phyloP scores from a whole-genome alignment of 768 basidiomycete genomes.

The Boletus vermiculosoides region DNA sequence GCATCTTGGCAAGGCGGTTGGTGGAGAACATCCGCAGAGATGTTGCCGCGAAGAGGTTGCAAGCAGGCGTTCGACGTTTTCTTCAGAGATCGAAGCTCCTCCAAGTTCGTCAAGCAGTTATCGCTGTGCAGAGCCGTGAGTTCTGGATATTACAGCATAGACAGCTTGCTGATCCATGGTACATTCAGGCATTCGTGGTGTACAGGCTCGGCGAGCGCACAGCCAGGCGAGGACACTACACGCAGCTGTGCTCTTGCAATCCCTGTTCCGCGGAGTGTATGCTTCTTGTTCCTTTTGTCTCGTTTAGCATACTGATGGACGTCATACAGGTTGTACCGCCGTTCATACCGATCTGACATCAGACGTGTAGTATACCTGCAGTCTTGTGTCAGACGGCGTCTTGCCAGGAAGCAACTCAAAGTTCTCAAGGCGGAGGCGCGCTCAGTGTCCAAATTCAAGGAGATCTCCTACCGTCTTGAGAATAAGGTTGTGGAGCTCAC shows the following conservation, averaged over 20 bases:
- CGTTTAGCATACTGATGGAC: slow-evolving; percentile 5
- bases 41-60: slow-evolving; percentile 72
- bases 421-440: slow-evolving; percentile 86
- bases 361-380: slow-evolving; percentile 80
- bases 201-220: slow-evolving; percentile 62
- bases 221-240: slow-evolving; percentile 50
- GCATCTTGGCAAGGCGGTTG: slow-evolving; percentile 70
- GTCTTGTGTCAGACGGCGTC: slow-evolving; percentile 85
- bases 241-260: slow-evolving; percentile 76
- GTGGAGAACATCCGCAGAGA: slow-evolving; percentile 72
- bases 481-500: slow-evolving; percentile 99
- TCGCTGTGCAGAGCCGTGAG: slow-evolving; percentile 84
- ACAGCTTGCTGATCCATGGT: slow-evolving; percentile 6
- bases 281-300: slow-evolving; percentile 35
- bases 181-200: slow-evolving; percentile 67
- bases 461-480: slow-evolving; percentile 95
- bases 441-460: slow-evolving; percentile 97
- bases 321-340: slow-evolving; percentile 50
- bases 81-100: slow-evolving; percentile 72
- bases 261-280: slow-evolving; percentile 85
- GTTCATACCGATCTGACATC: slow-evolving; percentile 57
- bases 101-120: slow-evolving; percentile 57
- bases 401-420: slow-evolving; percentile 84
- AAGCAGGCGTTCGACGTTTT: slow-evolving; percentile 68
- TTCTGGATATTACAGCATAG: slow-evolving; percentile 18